Evolutionary conservation across 2,329 filamentous ascomycete genomes (phyloP).

Genomic region (Diaporthe sp.): DNA sequence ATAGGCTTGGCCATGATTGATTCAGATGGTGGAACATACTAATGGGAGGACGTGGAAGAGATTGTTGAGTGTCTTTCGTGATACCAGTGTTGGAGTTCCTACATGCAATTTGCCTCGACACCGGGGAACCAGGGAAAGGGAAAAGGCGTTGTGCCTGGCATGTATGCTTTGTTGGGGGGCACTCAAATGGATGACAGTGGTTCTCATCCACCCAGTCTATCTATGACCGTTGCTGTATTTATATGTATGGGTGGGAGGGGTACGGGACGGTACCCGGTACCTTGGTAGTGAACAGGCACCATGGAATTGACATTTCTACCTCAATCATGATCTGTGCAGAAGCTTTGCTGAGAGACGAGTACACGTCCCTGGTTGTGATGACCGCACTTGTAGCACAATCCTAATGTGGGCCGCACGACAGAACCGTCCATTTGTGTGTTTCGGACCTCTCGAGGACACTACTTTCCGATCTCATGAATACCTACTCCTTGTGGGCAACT

Average conservation of each 20-base stretch:
- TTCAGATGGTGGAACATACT: neutral
- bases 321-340: neutral
- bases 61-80: conserved; percentile 18
- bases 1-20: neutral
- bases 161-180: neutral
- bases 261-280: neutral
- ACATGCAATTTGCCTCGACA: conserved; percentile 12
- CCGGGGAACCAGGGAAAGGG: neutral
- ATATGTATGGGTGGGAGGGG: neutral
- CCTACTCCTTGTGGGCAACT: too few species aligned
- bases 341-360: neutral
- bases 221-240: conserved; percentile 14
- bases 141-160: conserved; percentile 14
- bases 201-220: neutral
- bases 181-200: neutral
- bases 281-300: neutral
- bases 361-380: neutral
- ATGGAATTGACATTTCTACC: neutral
- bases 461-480: too few species aligned
- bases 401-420: neutral
- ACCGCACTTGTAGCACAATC: neutral
- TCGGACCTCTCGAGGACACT: too few species aligned
- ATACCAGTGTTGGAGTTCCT: conserved; percentile 33
- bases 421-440: too few species aligned
- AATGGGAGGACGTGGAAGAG: neutral